These are phyloP conservation scores for Avena insularis DNA, from an alignment of 176 grass and related monocot species.

Conservation along the genomic window DNA sequence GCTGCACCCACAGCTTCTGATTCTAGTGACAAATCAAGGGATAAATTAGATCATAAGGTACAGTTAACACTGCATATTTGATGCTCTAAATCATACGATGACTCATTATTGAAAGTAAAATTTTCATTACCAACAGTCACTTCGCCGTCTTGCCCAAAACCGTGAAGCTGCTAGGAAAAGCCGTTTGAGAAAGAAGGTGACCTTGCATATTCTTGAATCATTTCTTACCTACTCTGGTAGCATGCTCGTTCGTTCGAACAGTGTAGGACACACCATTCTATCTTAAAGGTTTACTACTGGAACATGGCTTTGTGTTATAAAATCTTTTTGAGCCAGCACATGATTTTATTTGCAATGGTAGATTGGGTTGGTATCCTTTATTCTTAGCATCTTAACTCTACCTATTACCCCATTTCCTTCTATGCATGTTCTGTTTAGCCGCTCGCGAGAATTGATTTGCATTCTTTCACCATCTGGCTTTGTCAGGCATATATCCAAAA, in stretches of 20 bases:
- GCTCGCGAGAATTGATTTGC: conserved; percentile 23
- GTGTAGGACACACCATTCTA: not conserved
- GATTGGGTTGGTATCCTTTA: conserved; percentile 15
- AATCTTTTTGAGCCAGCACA: not conserved
- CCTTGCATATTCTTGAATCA: conserved; percentile 20
- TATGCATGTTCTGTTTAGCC: conserved; percentile 7
- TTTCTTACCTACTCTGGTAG: not conserved
- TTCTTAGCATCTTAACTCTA: conserved; percentile 8
- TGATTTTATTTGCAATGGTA: conserved; percentile 25
- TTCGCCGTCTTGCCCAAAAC: conserved; percentile 95
- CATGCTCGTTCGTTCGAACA: conserved; percentile 15
- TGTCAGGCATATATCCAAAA: conserved; percentile 92
- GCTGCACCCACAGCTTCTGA: conserved; percentile 56
- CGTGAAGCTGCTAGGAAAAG: conserved; percentile 99
- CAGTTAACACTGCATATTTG: conserved; percentile 15
- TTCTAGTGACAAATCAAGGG: conserved; percentile 87
- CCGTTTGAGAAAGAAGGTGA: conserved; percentile 94
- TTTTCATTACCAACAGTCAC: conserved; percentile 54
- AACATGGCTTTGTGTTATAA: conserved; percentile 14
- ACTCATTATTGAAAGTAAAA: conserved; percentile 23
- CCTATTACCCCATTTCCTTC: not conserved
- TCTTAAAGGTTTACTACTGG: not conserved
- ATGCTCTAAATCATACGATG: conserved; percentile 4
- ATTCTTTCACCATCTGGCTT: conserved; percentile 41
- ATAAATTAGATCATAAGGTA: conserved; percentile 88